A percentile compares a stretch with the other conserved stretches of the same genome.
phyloP scores from a whole-genome alignment of 1,139 yeast species.

The Petasospora rhodanensis region DNA sequence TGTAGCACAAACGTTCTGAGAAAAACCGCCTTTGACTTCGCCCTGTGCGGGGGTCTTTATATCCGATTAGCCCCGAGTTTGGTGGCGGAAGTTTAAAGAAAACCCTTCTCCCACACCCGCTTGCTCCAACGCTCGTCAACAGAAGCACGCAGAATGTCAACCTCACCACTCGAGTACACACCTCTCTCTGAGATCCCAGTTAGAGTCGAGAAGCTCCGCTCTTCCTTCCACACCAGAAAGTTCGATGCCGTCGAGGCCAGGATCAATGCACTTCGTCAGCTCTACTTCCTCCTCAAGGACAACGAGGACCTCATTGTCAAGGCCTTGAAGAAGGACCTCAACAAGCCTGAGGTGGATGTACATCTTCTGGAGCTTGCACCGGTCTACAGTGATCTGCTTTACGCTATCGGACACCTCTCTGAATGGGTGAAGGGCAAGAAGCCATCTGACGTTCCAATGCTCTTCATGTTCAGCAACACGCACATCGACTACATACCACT shows the following conservation, averaged over 20 bases:
- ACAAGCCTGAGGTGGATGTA: constrained; percentile 61
- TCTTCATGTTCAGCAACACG: constrained; percentile 43
- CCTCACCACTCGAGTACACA: constrained; percentile 36
- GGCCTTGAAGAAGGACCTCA: constrained; percentile 64
- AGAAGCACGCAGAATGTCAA: constrained; percentile 1
- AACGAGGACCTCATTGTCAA: constrained; percentile 49
- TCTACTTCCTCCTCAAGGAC: constrained; percentile 64
- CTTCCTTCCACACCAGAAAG: constrained; percentile 44
- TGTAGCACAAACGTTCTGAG: too few relatives aligned
- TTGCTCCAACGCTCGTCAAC: too few relatives aligned
- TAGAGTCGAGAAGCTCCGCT: constrained; percentile 39
- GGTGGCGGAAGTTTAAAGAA: too few relatives aligned
- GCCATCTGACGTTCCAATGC: constrained; percentile 38
- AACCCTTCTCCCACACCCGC: too few relatives aligned
- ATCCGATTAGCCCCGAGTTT: too few relatives aligned
- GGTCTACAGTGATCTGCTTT: constrained; percentile 51
- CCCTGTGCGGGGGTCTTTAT: too few relatives aligned
- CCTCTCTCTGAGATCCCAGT: constrained; percentile 45
- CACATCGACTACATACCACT: constrained; percentile 62
- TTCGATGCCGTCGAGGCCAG: constrained; percentile 55
- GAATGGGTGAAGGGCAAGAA: constrained; percentile 57
- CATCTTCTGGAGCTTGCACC: constrained; percentile 51
- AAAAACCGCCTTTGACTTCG: too few relatives aligned
- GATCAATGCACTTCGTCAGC: constrained; percentile 58
- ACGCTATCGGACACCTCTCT: constrained; percentile 55